A percentile compares a stretch with the other conserved stretches of the same genome.
phyloP scores from a whole-genome alignment of 306 rosid genomes.

The Sophora flavescens region DNA sequence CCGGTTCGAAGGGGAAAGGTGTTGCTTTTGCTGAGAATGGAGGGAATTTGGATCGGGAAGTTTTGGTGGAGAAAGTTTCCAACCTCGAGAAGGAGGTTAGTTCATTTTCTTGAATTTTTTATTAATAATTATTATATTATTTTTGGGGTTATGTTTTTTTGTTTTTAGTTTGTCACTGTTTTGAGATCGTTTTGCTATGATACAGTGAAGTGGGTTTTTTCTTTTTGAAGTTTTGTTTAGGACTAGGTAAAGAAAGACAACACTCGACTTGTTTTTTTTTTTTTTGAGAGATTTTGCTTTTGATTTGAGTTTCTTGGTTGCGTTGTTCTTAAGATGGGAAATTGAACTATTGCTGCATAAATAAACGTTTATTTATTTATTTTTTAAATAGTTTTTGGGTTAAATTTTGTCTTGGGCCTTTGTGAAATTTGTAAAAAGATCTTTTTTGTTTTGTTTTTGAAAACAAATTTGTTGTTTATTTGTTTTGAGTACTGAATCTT shows the following conservation, averaged over 20 bases:
- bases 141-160: neutral
- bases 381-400: neutral
- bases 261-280: neutral
- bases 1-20: slow-evolving; percentile 62
- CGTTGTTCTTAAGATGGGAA: slow-evolving; percentile 13
- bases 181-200: neutral
- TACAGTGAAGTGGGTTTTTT: neutral
- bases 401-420: neutral
- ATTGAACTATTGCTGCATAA: neutral
- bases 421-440: neutral
- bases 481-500: slow-evolving; percentile 9
- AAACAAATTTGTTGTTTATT: neutral
- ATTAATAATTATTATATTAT: neutral
- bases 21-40: slow-evolving; percentile 71
- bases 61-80: slow-evolving; percentile 62
- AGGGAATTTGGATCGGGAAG: slow-evolving; percentile 62
- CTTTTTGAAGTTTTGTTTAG: slow-evolving; percentile 21
- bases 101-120: slow-evolving; percentile 23
- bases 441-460: neutral
- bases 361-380: neutral
- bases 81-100: slow-evolving; percentile 86
- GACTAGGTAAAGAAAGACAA: neutral
- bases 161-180: neutral
- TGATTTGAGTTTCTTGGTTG: slow-evolving; percentile 32
- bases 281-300: neutral